Conservation (phyloP, 257 asterid species). For the Jaltomata sinuosa region DNA sequence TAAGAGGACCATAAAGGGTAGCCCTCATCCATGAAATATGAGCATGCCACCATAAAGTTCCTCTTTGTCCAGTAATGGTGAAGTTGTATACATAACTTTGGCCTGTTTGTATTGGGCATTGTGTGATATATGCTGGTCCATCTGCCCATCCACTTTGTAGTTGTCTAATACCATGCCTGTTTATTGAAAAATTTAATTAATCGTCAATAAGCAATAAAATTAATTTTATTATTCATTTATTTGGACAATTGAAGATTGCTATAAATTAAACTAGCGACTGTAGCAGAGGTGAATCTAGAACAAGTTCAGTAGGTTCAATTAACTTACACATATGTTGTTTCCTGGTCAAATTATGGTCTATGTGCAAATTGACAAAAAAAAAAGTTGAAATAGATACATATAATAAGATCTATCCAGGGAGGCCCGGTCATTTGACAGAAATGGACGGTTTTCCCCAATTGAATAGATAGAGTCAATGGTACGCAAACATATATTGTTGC, state of each 20-base stretch:
- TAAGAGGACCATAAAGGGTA: conserved; percentile 47
- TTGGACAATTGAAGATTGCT: background rate
- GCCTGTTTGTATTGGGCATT: conserved; percentile 58
- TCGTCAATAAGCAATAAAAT: background rate
- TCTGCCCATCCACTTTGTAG: conserved; percentile 60
- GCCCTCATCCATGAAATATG: conserved; percentile 63
- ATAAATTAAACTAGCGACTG: background rate
- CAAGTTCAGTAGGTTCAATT: background rate
- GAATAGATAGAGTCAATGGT: too few relatives aligned
- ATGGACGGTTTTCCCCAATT: too few relatives aligned
- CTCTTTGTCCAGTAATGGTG: conserved; percentile 57
- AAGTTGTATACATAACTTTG: conserved; percentile 53
- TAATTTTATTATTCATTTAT: background rate
- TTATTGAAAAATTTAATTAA: background rate
- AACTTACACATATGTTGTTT: background rate
- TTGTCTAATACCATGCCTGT: conserved; percentile 68
- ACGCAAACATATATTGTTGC: too few relatives aligned
- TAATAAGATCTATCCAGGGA: background rate
- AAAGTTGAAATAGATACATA: too few relatives aligned
- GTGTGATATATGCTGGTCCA: conserved; percentile 57
- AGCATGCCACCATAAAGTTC: conserved; percentile 66
- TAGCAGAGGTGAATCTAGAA: background rate
- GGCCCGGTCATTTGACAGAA: too few relatives aligned
- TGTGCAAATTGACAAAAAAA: too few relatives aligned
- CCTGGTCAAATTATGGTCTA: background rate